Evolutionary conservation across 2,329 filamentous ascomycete genomes (phyloP).

Genomic region (Phialocephala subalpina): DNA sequence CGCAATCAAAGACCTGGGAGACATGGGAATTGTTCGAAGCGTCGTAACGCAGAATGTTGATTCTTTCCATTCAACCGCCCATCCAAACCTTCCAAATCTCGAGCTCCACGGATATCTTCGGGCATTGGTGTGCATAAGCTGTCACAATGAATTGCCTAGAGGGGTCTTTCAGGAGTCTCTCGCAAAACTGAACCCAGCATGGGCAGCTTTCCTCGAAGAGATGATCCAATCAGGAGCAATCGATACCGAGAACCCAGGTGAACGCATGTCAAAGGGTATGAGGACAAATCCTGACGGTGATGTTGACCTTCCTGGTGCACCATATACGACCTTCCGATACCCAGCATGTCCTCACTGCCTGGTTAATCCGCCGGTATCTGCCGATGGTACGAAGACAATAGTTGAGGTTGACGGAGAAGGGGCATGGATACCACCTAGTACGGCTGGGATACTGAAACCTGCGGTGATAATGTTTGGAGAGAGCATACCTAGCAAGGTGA

Average conservation of each 20-base stretch:
- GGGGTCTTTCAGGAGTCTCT: conserved; percentile 79
- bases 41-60: conserved; percentile 98
- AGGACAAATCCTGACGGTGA: conserved; percentile 94
- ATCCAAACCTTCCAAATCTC: conserved; percentile 76
- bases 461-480: conserved; percentile 98
- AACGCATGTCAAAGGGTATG: conserved; percentile 73
- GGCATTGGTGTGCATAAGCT: conserved; percentile 81
- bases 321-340: conserved; percentile 90
- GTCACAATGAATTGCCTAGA: conserved; percentile 74
- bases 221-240: conserved; percentile 79
- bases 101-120: conserved; percentile 94
- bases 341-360: conserved; percentile 88
- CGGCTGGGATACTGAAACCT: conserved; percentile 86
- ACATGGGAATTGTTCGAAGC: conserved; percentile 74
- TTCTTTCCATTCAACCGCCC: conserved; percentile 84
- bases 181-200: conserved; percentile 82
- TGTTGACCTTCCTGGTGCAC: conserved; percentile 85
- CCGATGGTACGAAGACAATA: conserved; percentile 60
- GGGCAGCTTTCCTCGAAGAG: conserved; percentile 78
- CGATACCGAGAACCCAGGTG: conserved; percentile 76
- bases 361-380: conserved; percentile 62
- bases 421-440: conserved; percentile 72
- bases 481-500: conserved; percentile 75
- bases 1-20: conserved; percentile 76
- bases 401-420: conserved; percentile 82